Evolutionary conservation across 176 grass and related monocot genomes (phyloP).

Genomic region (Panicum miliaceum): DNA sequence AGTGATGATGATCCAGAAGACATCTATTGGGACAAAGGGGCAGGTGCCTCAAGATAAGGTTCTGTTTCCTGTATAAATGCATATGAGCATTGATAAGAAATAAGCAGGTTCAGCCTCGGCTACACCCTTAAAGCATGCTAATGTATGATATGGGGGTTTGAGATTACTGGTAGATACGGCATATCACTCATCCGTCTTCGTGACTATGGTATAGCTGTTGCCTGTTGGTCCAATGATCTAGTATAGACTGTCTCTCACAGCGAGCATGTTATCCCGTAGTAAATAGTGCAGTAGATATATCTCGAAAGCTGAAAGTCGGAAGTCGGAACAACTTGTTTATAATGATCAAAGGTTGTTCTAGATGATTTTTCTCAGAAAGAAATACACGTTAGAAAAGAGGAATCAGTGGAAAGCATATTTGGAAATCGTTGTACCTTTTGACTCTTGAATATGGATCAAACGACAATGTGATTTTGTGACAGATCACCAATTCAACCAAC

Average conservation of each 20-base stretch:
- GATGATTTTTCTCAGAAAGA: neutral
- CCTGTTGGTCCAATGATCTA: neutral
- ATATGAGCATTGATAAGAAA: neutral
- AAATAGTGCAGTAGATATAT: neutral
- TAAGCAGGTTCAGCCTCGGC: neutral
- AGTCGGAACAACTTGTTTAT: slow-evolving; percentile 20
- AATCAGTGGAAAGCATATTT: neutral
- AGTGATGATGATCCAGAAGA: neutral
- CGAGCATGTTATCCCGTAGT: neutral
- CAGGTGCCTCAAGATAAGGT: neutral
- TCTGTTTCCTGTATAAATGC: neutral
- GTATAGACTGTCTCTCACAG: neutral
- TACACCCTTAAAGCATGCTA: neutral
- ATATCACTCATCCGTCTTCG: neutral
- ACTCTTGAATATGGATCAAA: slow-evolving; percentile 33
- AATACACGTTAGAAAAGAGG: neutral
- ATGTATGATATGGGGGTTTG: neutral
- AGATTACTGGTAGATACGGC: neutral
- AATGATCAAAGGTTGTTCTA: neutral
- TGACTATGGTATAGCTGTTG: neutral
- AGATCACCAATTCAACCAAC: slow-evolving; percentile 2
- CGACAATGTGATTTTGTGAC: neutral
- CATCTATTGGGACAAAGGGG: neutral
- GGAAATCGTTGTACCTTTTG: neutral
- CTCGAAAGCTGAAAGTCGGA: neutral